These are phyloP conservation scores for Hortiboletus rubellus DNA, from an alignment of 1,284 basidiomycete genomes.

Conservation along the genomic window DNA sequence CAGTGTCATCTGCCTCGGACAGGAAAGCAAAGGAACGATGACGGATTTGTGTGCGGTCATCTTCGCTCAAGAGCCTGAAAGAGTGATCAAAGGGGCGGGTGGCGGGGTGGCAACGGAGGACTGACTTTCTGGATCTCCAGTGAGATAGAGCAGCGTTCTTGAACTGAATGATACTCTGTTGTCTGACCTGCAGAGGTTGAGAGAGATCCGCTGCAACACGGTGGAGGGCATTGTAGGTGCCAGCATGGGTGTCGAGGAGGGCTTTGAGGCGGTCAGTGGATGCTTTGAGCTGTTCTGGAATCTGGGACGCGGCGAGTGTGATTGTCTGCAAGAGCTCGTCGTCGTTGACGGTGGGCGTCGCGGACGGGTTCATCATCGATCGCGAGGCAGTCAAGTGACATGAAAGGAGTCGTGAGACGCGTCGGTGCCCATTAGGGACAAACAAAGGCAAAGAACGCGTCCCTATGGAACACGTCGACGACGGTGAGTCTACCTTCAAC, in stretches of 20 bases:
- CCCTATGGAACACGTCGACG: constrained; percentile 16
- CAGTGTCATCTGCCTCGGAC: constrained; percentile 72
- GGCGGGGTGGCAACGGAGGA: constrained; percentile 1
- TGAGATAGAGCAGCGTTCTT: constrained; percentile 68
- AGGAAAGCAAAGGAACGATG: constrained; percentile 61
- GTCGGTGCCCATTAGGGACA: constrained; percentile 15
- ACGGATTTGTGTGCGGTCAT: constrained; percentile 60
- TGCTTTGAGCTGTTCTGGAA: constrained; percentile 55
- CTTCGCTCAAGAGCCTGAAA: constrained; percentile 62
- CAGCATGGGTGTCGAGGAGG: constrained; percentile 59
- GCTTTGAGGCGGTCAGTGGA: constrained; percentile 65
- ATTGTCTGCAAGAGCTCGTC: constrained; percentile 67
- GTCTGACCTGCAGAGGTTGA: constrained; percentile 62
- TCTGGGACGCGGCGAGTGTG: constrained; percentile 67
- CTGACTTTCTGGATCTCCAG: constrained; percentile 73
- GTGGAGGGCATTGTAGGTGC: constrained; percentile 68
- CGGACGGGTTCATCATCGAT: constrained; percentile 27
- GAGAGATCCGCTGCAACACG: constrained; percentile 63
- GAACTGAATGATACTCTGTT: constrained; percentile 79
- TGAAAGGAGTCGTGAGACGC: neutral
- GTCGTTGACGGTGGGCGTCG: constrained; percentile 42
- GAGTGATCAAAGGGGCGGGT: constrained; percentile 13
- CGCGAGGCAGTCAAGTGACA: neutral
- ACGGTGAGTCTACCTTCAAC: constrained; percentile 6
- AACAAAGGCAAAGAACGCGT: constrained; percentile 37